Evolutionary conservation across 1,284 basidiomycete species (phyloP).

Genomic region (Jaminaea rosea): DNA sequence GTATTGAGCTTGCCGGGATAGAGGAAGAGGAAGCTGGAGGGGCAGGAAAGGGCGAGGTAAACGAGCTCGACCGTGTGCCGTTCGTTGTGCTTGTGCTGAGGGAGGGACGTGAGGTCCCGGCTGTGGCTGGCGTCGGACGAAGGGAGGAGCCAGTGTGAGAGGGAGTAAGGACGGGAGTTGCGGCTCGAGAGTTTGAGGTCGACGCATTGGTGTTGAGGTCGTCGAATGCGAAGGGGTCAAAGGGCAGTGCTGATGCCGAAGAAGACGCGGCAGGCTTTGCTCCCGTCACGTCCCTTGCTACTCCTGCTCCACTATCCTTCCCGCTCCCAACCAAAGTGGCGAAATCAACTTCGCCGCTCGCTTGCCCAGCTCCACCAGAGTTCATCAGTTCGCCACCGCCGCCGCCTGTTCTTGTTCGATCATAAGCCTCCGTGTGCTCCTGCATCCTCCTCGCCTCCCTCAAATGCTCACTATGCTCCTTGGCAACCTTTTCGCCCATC

Average conservation of each 20-base stretch:
- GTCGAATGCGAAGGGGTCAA: slow-evolving; percentile 3
- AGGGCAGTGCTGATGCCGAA: background rate
- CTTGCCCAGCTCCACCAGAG: slow-evolving; percentile 20
- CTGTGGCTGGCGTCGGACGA: background rate
- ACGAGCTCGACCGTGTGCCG: background rate
- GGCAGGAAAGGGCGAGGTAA: background rate
- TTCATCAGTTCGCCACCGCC: slow-evolving; percentile 4
- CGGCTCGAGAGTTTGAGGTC: background rate
- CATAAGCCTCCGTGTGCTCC: slow-evolving; percentile 35
- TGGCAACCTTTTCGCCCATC: slow-evolving; percentile 66
- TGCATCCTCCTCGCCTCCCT: slow-evolving; percentile 28
- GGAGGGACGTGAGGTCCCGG: no score
- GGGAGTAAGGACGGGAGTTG: slow-evolving; percentile 7
- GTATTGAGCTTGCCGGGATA: background rate
- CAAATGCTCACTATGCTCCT: slow-evolving; percentile 57
- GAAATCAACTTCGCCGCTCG: slow-evolving; percentile 38
- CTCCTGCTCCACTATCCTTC: background rate
- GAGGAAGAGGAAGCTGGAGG: background rate
- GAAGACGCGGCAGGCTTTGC: background rate
- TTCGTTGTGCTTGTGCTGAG: background rate
- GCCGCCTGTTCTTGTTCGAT: background rate
- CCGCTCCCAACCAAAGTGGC: slow-evolving; percentile 36
- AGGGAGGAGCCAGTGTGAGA: background rate
- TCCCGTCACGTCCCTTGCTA: background rate
- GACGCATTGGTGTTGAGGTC: slow-evolving; percentile 1